Conservation (phyloP, 352 stramenopile genomes). For the Globisporangium paroecandrum region DNA sequence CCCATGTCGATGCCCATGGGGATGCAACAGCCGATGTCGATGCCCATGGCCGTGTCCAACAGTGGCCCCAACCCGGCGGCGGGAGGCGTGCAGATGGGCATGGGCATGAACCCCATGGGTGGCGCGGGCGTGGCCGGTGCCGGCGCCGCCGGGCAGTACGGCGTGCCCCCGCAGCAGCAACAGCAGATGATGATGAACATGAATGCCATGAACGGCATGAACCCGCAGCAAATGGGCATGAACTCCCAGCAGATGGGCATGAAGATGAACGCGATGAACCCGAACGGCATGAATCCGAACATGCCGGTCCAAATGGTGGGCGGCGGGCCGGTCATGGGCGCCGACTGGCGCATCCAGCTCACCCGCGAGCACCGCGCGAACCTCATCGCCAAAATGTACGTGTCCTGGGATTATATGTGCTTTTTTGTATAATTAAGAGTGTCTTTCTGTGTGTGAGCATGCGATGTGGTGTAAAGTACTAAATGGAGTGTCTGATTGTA, state of each 20-base stretch:
- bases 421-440: background rate
- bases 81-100: slow-evolving; percentile 38
- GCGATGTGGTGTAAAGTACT: background rate
- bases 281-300: slow-evolving; percentile 21
- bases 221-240: slow-evolving; percentile 26
- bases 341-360: slow-evolving; percentile 80
- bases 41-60: slow-evolving; percentile 38
- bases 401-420: background rate
- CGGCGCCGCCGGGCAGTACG: slow-evolving; percentile 25
- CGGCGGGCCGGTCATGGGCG: slow-evolving; percentile 27
- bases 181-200: slow-evolving; percentile 65
- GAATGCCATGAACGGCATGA: slow-evolving; percentile 51
- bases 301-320: slow-evolving; percentile 21
- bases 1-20: slow-evolving; percentile 66
- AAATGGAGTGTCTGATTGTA: background rate
- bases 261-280: slow-evolving; percentile 53
- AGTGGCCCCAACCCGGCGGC: slow-evolving; percentile 23
- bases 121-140: slow-evolving; percentile 18
- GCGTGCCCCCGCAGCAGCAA: slow-evolving; percentile 31
- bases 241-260: slow-evolving; percentile 40
- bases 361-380: slow-evolving; percentile 79
- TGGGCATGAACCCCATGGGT: slow-evolving; percentile 55
- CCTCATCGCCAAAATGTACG: slow-evolving; percentile 84
- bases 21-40: slow-evolving; percentile 49
- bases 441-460: slow-evolving; percentile 6